phyloP scores from a whole-genome alignment of 2,329 filamentous ascomycete species.

The Alternaria angustiovoidea region DNA sequence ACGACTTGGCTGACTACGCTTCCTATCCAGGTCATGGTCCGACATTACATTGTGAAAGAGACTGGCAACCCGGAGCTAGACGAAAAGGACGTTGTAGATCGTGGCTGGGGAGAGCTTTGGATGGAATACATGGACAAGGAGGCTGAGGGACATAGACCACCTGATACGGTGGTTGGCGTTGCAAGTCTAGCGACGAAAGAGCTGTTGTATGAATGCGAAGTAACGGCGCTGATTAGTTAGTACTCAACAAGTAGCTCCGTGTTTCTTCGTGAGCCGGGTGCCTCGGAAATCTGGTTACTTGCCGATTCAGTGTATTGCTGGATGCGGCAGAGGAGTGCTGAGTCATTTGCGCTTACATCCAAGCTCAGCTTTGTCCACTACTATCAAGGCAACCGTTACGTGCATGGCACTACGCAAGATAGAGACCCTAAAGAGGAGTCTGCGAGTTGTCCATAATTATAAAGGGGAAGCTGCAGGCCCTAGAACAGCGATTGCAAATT shows the following conservation, averaged over 20 bases:
- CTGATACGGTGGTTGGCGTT: conserved; percentile 50
- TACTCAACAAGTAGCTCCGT: not conserved
- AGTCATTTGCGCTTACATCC: conserved; percentile 5
- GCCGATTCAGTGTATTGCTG: not conserved
- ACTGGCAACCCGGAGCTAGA: conserved; percentile 37
- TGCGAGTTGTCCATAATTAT: not conserved
- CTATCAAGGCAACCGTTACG: not conserved
- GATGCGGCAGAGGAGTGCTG: not conserved
- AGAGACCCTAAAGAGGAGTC: not conserved
- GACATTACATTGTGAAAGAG: conserved; percentile 49
- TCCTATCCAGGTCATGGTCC: conserved; percentile 33
- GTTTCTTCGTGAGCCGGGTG: not conserved
- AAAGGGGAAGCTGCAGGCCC: not conserved
- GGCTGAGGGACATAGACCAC: conserved; percentile 44
- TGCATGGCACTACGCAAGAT: not conserved
- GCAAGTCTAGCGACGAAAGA: conserved; percentile 42
- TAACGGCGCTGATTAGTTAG: conserved; percentile 37
- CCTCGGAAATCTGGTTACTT: not conserved
- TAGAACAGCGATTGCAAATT: not conserved
- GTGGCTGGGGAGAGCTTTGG: conserved; percentile 47
- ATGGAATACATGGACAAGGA: conserved; percentile 48
- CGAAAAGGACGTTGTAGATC: conserved; percentile 32
- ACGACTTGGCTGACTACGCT: not conserved
- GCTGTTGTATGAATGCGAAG: conserved; percentile 47
- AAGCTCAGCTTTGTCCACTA: not conserved